Conservation (phyloP, 2,329 filamentous ascomycete species). For the Zymoseptoria ardabiliae region DNA sequence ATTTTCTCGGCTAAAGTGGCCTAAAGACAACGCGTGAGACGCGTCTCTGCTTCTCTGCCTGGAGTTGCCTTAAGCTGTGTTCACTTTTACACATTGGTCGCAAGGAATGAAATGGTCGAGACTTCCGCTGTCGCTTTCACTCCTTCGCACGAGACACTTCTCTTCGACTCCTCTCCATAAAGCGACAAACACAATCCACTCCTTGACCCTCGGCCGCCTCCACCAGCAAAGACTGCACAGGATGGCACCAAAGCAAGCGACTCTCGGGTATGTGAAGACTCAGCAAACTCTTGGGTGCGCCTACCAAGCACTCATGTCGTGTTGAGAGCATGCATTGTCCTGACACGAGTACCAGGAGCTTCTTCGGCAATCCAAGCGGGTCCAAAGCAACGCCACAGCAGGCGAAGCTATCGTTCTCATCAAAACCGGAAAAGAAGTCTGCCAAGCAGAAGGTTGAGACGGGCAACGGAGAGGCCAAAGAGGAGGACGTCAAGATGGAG, state of each 20-base stretch:
- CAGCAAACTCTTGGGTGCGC: constrained; percentile 68
- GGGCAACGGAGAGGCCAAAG: constrained; percentile 27
- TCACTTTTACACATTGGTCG: background rate
- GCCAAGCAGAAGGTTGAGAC: constrained; percentile 7
- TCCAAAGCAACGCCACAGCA: constrained; percentile 59
- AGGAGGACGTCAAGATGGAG: constrained; percentile 29
- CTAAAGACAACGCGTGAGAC: background rate
- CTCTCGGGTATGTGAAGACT: constrained; percentile 76
- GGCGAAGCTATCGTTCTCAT: constrained; percentile 67
- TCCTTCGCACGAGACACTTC: background rate
- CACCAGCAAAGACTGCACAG: constrained; percentile 4
- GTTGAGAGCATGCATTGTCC: background rate
- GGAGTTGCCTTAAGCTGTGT: background rate
- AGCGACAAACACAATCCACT: background rate
- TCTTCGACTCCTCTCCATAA: background rate
- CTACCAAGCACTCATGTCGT: background rate
- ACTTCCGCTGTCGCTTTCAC: background rate
- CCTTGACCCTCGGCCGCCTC: background rate
- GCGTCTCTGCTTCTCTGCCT: background rate
- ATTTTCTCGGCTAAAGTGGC: background rate
- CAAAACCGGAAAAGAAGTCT: constrained; percentile 23
- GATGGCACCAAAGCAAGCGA: constrained; percentile 64
- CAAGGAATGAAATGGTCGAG: background rate
- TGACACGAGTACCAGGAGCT: constrained; percentile 55
- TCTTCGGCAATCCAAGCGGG: constrained; percentile 65